Evolutionary conservation across 1,284 basidiomycete genomes (phyloP).

Genomic region (Ustilago cynodontis): DNA sequence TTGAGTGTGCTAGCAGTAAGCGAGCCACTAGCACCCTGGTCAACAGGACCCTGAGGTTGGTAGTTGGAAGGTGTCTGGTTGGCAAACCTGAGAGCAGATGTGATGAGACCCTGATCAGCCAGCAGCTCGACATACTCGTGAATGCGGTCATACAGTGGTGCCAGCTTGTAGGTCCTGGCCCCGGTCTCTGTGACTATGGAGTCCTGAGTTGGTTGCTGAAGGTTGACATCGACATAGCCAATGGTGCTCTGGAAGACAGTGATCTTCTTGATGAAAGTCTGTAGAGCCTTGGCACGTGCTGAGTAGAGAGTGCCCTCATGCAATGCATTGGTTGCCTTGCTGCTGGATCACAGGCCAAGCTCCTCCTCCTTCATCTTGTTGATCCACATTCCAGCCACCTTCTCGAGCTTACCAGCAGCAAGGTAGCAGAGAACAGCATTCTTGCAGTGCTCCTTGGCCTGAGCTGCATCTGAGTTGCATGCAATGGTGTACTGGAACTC

Average conservation of each 20-base stretch:
- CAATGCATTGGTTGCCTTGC: conserved; percentile 22
- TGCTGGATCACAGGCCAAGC: conserved; percentile 57
- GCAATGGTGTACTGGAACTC: conserved; percentile 81
- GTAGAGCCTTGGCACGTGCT: conserved; percentile 87
- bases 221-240: conserved; percentile 85
- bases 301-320: conserved; percentile 74
- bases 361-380: conserved; percentile 93
- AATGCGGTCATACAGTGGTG: conserved; percentile 89
- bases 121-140: conserved; percentile 95
- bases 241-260: conserved; percentile 92
- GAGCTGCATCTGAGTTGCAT: conserved; percentile 34
- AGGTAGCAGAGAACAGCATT: conserved; percentile 89
- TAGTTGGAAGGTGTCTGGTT: conserved; percentile 85
- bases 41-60: conserved; percentile 67
- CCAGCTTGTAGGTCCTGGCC: conserved; percentile 83
- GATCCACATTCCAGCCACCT: conserved; percentile 90
- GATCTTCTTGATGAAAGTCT: conserved; percentile 96
- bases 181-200: conserved; percentile 72
- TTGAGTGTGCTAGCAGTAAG: conserved; percentile 42
- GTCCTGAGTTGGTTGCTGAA: conserved; percentile 73
- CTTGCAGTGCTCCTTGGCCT: conserved; percentile 79
- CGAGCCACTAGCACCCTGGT: conserved; percentile 17
- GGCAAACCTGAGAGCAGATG: conserved; percentile 84
- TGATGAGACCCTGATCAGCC: conserved; percentile 87
- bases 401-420: conserved; percentile 88